Base-by-base conservation (phyloP, 768 basidiomycete species). In the Leucocoprinus leucothites region DNA sequence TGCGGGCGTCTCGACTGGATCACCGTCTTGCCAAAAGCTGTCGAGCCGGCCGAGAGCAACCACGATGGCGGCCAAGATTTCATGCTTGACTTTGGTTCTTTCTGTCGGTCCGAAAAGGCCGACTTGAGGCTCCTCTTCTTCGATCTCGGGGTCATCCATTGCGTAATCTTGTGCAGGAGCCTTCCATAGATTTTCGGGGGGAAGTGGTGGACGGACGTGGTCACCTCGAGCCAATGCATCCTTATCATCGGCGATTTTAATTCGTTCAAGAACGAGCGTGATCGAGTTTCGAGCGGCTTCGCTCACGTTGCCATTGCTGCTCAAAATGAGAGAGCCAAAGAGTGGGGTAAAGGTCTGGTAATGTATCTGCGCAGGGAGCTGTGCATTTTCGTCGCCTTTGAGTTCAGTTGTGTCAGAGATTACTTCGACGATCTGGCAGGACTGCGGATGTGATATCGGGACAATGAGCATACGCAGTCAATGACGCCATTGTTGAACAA, bases 291-390 rank as follows among this genome's bases (percentile, higher is more conserved):
- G 82, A 18, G 92, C 84, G 2, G 84, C 78, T 25, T 84, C 85
- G 46, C 87, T 85, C 31, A 97, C 85, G 47, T 79, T 71, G 46
- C 80, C 76, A 62, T 91, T 93, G 24, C 86, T 79, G 65, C 87
- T 92, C 43, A 98, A 82, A 13, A 98, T 79, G 25, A 98, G 75
- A 0, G 90, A 89, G 41, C 91, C 94, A 26, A 98, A 79, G 47
- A 97, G 87, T 11, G 92, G 91, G 1, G 94, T 97, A 69, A 98
- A 98, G 3, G 88, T 83, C 63, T 90, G 87, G 2, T 91, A 89
- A 36, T 86, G 82, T 43, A 98, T 84, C 44, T 72, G 62, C 70
- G 80, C 68, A 7, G 70, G 72, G 70, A 31, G 72, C 66, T 60
- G 72, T 65, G 43, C 65, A 57, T 56, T 71, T 28, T 42, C 36